Percentiles rank a stretch among this genome's conserved stretches.
Conservation (phyloP, 169 alveolate genomes). For the Plasmodium cynomolgi region DNA sequence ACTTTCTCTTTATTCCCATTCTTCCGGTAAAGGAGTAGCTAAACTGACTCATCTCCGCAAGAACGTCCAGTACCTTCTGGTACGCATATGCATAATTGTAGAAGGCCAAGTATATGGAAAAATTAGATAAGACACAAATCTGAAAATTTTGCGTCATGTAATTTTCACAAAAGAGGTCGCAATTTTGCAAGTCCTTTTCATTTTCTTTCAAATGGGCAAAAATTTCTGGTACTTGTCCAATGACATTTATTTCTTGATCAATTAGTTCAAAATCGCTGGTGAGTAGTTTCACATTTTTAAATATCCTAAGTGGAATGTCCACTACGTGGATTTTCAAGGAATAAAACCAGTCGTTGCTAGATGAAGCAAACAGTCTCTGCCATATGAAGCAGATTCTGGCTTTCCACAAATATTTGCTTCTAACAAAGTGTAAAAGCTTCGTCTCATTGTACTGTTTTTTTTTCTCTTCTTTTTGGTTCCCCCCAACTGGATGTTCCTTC, state of each 20-base stretch:
- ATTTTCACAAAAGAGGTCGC: constrained; percentile 37
- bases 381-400: constrained; percentile 69
- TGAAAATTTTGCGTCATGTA: constrained; percentile 69
- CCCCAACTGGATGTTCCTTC: not conserved
- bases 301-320: constrained; percentile 46
- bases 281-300: constrained; percentile 42
- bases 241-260: constrained; percentile 24
- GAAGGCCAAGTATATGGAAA: constrained; percentile 76
- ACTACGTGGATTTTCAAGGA: constrained; percentile 36
- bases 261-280: constrained; percentile 38
- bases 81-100: constrained; percentile 77
- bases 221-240: constrained; percentile 8
- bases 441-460: not conserved
- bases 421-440: constrained; percentile 19
- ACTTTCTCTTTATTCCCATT: constrained; percentile 83
- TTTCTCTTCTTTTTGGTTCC: not conserved
- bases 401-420: constrained; percentile 72
- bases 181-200: constrained; percentile 8
- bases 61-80: constrained; percentile 31
- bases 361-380: constrained; percentile 66
- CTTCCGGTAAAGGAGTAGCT: constrained; percentile 81
- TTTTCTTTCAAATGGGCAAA: constrained; percentile 11
- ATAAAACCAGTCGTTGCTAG: constrained; percentile 18
- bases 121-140: constrained; percentile 77
- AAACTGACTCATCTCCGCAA: constrained; percentile 75